Conservation (phyloP, 2,329 filamentous ascomycete genomes). For the Incumbomyces delicatus region DNA sequence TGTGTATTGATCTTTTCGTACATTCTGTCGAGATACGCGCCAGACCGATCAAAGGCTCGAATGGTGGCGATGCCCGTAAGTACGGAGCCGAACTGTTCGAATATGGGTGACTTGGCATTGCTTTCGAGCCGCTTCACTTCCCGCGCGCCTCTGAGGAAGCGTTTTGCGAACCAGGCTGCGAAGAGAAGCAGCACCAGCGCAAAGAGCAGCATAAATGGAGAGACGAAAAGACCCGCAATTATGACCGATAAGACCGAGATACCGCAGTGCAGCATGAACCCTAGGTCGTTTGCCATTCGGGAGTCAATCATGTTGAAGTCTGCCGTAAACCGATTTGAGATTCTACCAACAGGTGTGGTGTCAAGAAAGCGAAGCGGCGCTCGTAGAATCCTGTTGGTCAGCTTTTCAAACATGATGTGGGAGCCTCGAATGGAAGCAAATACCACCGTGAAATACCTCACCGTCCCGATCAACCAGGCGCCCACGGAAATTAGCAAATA, state of each 20-base stretch:
- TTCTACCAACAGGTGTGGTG: conserved; percentile 65
- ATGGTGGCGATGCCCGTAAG: conserved; percentile 66
- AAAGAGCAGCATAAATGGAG: conserved; percentile 54
- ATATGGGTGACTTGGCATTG: conserved; percentile 66
- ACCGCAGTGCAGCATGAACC: conserved; percentile 49
- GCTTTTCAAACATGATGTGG: conserved; percentile 54
- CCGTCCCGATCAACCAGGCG: conserved; percentile 47
- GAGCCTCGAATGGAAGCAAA: conserved; percentile 59
- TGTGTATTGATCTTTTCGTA: conserved; percentile 59
- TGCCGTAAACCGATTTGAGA: conserved; percentile 67
- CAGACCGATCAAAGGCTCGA: conserved; percentile 60
- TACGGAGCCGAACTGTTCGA: conserved; percentile 67
- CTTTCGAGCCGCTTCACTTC: conserved; percentile 71
- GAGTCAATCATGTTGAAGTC: conserved; percentile 69
- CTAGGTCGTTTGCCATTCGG: conserved; percentile 53
- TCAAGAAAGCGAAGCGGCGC: conserved; percentile 72
- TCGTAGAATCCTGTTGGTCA: conserved; percentile 58
- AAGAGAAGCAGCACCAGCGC: conserved; percentile 49
- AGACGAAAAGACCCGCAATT: conserved; percentile 57
- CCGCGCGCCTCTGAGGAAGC: conserved; percentile 60
- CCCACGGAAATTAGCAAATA: conserved; percentile 54
- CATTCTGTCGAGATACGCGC: conserved; percentile 61
- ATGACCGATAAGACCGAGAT: conserved; percentile 57
- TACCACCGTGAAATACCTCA: conserved; percentile 56
- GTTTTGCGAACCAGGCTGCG: conserved; percentile 48